Percentiles rank a stretch among this genome's conserved stretches.
These are phyloP conservation scores for Ramaria rubella DNA, from an alignment of 768 basidiomycete species.

Conservation along the genomic window DNA sequence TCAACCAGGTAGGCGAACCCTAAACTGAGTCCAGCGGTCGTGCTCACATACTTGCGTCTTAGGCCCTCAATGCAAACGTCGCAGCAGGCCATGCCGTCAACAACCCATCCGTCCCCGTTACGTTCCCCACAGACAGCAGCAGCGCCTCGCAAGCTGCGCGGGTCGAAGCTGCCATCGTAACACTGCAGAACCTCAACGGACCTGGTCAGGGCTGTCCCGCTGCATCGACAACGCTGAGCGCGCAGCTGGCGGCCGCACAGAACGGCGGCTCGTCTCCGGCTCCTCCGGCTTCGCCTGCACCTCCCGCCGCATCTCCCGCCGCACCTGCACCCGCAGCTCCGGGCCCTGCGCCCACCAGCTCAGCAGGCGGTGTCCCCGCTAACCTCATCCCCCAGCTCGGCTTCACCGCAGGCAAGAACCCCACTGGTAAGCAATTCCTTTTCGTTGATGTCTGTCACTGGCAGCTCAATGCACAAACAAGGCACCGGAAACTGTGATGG, in stretches of 20 bases:
- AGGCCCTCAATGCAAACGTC: conserved; percentile 16
- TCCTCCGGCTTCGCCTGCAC: neutral
- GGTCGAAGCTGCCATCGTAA: conserved; percentile 19
- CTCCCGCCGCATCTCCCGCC: neutral
- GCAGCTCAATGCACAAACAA: no score
- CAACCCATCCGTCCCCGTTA: conserved; percentile 20
- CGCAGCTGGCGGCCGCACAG: conserved; percentile 9
- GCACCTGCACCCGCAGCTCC: neutral
- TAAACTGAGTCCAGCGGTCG: no score
- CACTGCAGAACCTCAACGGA: conserved; percentile 24
- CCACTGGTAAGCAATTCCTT: conserved; percentile 39
- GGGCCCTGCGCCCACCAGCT: neutral
- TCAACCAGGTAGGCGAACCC: neutral
- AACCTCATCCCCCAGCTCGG: conserved; percentile 54
- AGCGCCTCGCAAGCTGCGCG: conserved; percentile 16
- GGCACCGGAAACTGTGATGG: conserved; percentile 70
- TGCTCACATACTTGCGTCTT: no score
- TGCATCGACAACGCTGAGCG: conserved; percentile 18
- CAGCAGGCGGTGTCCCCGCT: neutral
- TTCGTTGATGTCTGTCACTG: neutral
- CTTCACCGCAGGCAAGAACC: conserved; percentile 52
- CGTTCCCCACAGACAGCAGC: conserved; percentile 21
- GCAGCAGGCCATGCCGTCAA: conserved; percentile 22
- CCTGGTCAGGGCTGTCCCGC: conserved; percentile 22
- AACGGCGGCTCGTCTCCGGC: neutral